phyloP scores from a whole-genome alignment of 2,329 filamentous ascomycete genomes.

The Grosmannia serpens region DNA sequence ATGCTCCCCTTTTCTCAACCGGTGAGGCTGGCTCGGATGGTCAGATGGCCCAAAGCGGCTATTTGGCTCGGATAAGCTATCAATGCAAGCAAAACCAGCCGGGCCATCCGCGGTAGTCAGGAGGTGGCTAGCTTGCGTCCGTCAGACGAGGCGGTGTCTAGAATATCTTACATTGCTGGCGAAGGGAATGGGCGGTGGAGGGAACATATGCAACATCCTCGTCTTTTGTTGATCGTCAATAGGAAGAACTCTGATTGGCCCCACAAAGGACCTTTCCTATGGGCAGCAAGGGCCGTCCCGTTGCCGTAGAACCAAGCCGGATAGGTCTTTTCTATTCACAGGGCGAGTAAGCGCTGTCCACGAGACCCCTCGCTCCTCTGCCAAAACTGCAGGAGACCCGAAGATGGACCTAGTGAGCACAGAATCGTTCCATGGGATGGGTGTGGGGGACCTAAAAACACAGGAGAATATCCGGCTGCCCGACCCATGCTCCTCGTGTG shows the following conservation, averaged over 20 bases:
- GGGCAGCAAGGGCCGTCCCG: conserved; percentile 6
- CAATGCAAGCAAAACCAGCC: neutral
- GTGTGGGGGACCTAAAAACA: too few species aligned
- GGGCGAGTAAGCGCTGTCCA: too few species aligned
- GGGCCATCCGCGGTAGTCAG: neutral
- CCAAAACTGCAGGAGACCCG: too few species aligned
- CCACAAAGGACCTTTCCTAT: neutral
- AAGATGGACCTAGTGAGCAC: too few species aligned
- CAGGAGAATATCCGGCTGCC: too few species aligned
- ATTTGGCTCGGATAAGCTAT: neutral
- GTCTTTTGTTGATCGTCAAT: neutral
- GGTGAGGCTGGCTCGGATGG: neutral
- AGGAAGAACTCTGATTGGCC: neutral
- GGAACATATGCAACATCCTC: neutral
- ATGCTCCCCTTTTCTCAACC: neutral
- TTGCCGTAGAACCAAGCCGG: neutral
- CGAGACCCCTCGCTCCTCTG: too few species aligned
- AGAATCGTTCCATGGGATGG: too few species aligned
- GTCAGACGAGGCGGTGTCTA: neutral
- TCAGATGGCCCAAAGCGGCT: neutral
- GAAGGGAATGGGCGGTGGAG: neutral
- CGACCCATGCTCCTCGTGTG: too few species aligned
- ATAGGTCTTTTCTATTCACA: neutral
- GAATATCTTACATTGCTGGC: neutral
- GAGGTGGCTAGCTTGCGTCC: neutral